phyloP scores from a whole-genome alignment of 306 rosid species.

The Cajanus cajan region DNA sequence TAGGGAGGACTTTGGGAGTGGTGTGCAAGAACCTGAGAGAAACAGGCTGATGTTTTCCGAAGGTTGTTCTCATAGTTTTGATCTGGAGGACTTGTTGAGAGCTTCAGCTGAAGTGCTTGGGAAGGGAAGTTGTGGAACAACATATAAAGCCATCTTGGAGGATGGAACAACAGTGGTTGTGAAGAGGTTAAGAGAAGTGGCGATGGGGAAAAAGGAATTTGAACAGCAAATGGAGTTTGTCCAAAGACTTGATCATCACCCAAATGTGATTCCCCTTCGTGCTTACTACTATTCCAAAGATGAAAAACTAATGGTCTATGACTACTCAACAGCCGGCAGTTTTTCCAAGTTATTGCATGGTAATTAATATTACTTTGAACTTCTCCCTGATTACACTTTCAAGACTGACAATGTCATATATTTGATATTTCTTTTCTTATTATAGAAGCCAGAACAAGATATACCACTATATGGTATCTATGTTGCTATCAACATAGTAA shows the following conservation, averaged over 20 bases:
- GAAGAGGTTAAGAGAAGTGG: slow-evolving; percentile 71
- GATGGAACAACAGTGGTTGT: slow-evolving; percentile 72
- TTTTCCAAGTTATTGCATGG: slow-evolving; percentile 67
- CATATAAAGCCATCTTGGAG: slow-evolving; percentile 80
- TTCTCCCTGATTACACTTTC: slow-evolving; percentile 3
- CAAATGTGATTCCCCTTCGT: slow-evolving; percentile 59
- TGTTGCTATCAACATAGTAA: not conserved
- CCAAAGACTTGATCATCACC: slow-evolving; percentile 57
- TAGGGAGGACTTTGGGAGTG: slow-evolving; percentile 70
- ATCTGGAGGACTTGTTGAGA: slow-evolving; percentile 77
- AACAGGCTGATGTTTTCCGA: slow-evolving; percentile 62
- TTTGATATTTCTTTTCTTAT: not conserved
- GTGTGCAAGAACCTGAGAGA: slow-evolving; percentile 77
- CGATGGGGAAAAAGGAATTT: slow-evolving; percentile 61
- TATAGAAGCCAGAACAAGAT: not conserved
- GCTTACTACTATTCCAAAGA: slow-evolving; percentile 85
- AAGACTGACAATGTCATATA: not conserved
- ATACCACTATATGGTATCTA: not conserved
- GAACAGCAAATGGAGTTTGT: slow-evolving; percentile 77
- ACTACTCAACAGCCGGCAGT: slow-evolving; percentile 57
- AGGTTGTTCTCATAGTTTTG: slow-evolving; percentile 61
- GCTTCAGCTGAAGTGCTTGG: slow-evolving; percentile 89
- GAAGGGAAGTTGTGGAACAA: slow-evolving; percentile 77
- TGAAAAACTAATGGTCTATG: slow-evolving; percentile 70
- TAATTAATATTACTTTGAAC: slow-evolving; percentile 31